Percentiles rank a stretch among this genome's conserved stretches.
Evolutionary conservation across 305 asterid genomes (phyloP).

Genomic region (Solanum hybrid): DNA sequence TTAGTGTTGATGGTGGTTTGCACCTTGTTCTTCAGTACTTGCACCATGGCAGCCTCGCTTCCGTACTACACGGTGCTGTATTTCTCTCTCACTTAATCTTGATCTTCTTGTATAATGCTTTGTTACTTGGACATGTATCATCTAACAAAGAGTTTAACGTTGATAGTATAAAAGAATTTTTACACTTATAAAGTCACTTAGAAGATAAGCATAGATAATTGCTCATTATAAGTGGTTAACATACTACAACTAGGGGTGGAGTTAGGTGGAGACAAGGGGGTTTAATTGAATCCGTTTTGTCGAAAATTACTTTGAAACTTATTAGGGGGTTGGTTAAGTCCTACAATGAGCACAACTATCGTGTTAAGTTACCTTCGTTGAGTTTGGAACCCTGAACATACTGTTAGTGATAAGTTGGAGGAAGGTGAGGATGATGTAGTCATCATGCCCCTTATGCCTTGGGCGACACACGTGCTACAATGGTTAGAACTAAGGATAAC

Average conservation of each 20-base stretch:
- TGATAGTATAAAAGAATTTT: not conserved
- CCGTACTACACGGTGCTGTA: constrained; percentile 57
- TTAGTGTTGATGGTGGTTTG: constrained; percentile 67
- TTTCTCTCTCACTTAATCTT: not conserved
- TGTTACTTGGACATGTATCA: not conserved
- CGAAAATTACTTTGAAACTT: not conserved
- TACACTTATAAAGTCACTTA: not conserved
- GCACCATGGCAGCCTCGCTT: constrained; percentile 79
- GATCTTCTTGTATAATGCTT: not conserved
- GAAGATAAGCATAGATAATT: not conserved
- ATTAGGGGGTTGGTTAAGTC: not conserved
- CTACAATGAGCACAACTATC: not conserved
- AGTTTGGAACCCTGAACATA: not conserved
- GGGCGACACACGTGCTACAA: not conserved
- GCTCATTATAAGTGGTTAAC: not conserved
- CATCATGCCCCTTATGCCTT: not conserved
- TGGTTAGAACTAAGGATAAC: not conserved
- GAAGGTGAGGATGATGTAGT: not conserved
- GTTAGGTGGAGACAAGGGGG: not conserved
- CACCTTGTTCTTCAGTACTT: constrained; percentile 79
- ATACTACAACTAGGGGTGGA: not conserved
- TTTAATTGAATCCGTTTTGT: not conserved
- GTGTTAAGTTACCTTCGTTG: not conserved
- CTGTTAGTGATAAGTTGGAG: not conserved
- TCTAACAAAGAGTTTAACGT: not conserved